These are phyloP conservation scores for Hyaloperonospora arabidopsidis DNA, from an alignment of 352 stramenopile species.

Conservation along the genomic window DNA sequence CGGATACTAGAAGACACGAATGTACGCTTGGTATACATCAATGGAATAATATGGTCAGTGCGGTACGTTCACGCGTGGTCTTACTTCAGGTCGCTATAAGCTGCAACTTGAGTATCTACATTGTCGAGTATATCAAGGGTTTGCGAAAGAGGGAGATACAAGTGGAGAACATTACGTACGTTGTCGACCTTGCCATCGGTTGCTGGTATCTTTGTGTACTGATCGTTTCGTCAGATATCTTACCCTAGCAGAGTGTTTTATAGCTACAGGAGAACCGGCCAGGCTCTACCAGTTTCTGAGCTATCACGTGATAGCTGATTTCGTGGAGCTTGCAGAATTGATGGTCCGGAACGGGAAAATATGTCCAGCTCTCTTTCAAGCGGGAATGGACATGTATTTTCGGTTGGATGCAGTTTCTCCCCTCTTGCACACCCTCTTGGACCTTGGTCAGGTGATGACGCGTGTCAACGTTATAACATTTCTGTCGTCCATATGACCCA, in stretches of 20 bases:
- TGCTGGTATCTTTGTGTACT: slow-evolving; percentile 1
- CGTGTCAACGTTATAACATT: background rate
- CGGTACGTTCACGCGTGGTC: background rate
- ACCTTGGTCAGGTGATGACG: slow-evolving; percentile 34
- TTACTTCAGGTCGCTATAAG: slow-evolving; percentile 31
- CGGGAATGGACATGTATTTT: slow-evolving; percentile 64
- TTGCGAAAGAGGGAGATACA: slow-evolving; percentile 41
- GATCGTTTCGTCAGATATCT: slow-evolving; percentile 35
- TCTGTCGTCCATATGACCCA: background rate
- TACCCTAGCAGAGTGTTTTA: slow-evolving; percentile 43
- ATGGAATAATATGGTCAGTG: slow-evolving; percentile 1
- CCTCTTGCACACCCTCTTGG: slow-evolving; percentile 45
- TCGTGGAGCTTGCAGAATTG: slow-evolving; percentile 43
- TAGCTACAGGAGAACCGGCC: slow-evolving; percentile 31
- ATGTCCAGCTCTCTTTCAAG: slow-evolving; percentile 36
- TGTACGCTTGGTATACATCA: slow-evolving; percentile 24
- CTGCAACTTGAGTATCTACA: slow-evolving; percentile 42
- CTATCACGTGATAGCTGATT: slow-evolving; percentile 50
- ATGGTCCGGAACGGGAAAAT: slow-evolving; percentile 29
- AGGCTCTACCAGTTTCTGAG: slow-evolving; percentile 68
- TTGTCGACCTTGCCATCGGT: slow-evolving; percentile 2
- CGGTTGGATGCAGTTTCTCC: slow-evolving; percentile 37
- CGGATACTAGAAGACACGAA: slow-evolving; percentile 30
- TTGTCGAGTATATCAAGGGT: slow-evolving; percentile 60
- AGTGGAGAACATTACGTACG: slow-evolving; percentile 58